Evolutionary conservation across 257 asterid genomes (phyloP).

Genomic region (Osmanthus fragrans): DNA sequence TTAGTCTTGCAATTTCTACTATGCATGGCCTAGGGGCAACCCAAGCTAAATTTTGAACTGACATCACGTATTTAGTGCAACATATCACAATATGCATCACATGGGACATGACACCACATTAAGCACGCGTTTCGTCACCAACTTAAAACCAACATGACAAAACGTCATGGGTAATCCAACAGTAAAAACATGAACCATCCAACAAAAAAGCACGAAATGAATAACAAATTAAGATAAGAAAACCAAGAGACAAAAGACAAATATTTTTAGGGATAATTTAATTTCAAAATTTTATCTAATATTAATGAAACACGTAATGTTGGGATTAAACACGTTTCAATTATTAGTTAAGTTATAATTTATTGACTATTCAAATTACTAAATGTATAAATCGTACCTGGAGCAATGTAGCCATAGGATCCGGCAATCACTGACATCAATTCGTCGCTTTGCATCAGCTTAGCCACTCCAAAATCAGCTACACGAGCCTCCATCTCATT

Average conservation of each 20-base stretch:
- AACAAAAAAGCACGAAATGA: not conserved
- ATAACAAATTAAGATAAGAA: not conserved
- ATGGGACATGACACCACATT: conserved; percentile 23
- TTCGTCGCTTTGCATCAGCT: conserved; percentile 63
- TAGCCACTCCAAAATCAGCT: conserved; percentile 91
- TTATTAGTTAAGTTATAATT: too few species aligned
- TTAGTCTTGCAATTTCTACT: too few species aligned
- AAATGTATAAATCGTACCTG: conserved; percentile 44
- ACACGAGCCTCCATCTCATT: conserved; percentile 75
- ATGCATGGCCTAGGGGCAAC: too few species aligned
- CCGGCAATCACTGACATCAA: conserved; percentile 91
- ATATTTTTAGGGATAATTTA: not conserved
- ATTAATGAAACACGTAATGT: not conserved
- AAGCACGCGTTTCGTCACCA: conserved; percentile 46
- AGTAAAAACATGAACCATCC: conserved; percentile 17
- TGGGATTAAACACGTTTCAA: too few species aligned
- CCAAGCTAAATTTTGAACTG: too few species aligned
- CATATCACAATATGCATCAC: conserved; percentile 6
- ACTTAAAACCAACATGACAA: conserved; percentile 33
- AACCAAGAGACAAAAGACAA: not conserved
- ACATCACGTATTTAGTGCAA: too few species aligned
- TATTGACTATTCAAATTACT: too few species aligned
- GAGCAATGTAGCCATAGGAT: conserved; percentile 94
- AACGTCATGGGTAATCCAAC: conserved; percentile 6
- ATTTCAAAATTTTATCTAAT: not conserved